Conservation (phyloP, 768 basidiomycete genomes). For the Lactarius pseudohatsudake region DNA sequence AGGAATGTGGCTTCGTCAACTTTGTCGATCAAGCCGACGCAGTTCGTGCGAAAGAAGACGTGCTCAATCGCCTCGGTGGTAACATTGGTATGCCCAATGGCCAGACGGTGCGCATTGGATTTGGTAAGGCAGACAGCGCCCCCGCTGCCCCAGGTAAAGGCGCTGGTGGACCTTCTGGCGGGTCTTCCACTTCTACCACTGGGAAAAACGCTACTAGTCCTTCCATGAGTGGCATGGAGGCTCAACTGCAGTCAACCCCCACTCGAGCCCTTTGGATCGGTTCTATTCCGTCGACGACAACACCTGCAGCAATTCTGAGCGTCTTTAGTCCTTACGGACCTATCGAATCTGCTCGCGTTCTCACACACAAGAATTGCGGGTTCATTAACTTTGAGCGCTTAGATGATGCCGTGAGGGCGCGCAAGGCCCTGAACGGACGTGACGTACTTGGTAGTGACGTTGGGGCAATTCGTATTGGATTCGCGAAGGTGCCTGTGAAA, state of each 20-base stretch:
- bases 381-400: slow-evolving; percentile 97
- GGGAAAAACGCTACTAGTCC: slow-evolving; percentile 51
- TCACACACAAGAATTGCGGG: slow-evolving; percentile 97
- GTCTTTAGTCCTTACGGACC: slow-evolving; percentile 98
- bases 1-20: slow-evolving; percentile 99
- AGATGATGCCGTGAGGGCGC: slow-evolving; percentile 93
- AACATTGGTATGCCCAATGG: slow-evolving; percentile 94
- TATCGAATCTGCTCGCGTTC: slow-evolving; percentile 93
- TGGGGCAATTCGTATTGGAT: slow-evolving; percentile 95
- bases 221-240: slow-evolving; percentile 69
- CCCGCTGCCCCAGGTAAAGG: slow-evolving; percentile 88
- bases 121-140: slow-evolving; percentile 96
- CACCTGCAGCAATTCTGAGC: slow-evolving; percentile 89
- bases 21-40: slow-evolving; percentile 95
- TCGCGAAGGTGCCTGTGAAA: slow-evolving; percentile 94
- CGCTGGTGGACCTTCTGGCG: slow-evolving; percentile 56
- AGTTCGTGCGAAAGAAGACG: slow-evolving; percentile 97
- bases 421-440: slow-evolving; percentile 93
- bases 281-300: slow-evolving; percentile 92
- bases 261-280: slow-evolving; percentile 98
- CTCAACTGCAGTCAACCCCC: slow-evolving; percentile 86
- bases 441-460: slow-evolving; percentile 96
- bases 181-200: slow-evolving; percentile 58
- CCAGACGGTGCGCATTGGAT: slow-evolving; percentile 95
- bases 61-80: slow-evolving; percentile 91